A percentile compares a stretch with the other conserved stretches of the same genome.
These are phyloP conservation scores for Rhizophora apiculata DNA, from an alignment of 345 rosid species.

Conservation along the genomic window DNA sequence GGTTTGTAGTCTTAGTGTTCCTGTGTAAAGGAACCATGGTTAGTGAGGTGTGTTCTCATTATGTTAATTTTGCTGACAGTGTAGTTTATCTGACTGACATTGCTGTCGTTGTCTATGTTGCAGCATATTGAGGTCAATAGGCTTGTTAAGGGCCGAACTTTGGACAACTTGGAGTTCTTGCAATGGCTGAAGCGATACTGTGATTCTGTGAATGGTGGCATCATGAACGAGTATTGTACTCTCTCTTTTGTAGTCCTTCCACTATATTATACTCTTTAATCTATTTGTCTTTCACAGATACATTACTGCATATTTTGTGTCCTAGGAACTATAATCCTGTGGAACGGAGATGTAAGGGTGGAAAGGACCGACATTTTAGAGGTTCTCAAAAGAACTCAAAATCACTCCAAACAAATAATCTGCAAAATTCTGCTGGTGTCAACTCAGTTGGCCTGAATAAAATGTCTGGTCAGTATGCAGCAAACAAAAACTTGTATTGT, in stretches of 20 bases:
- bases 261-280: background rate
- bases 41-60: background rate
- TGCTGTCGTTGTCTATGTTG: constrained; percentile 7
- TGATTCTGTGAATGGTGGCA: constrained; percentile 95
- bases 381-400: constrained; percentile 60
- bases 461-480: constrained; percentile 34
- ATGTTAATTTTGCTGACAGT: background rate
- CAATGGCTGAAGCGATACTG: constrained; percentile 97
- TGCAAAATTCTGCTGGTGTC: constrained; percentile 37
- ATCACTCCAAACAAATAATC: constrained; percentile 70
- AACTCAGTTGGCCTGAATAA: constrained; percentile 31
- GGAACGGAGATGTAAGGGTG: constrained; percentile 77
- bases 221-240: constrained; percentile 74
- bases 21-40: no score
- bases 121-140: constrained; percentile 92
- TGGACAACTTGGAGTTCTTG: constrained; percentile 96
- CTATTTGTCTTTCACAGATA: background rate
- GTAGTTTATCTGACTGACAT: background rate
- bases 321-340: constrained; percentile 86
- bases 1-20: background rate
- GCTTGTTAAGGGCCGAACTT: constrained; percentile 86
- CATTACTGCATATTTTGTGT: constrained; percentile 2
- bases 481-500: background rate
- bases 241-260: background rate
- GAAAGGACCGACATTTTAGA: constrained; percentile 54